Base-by-base conservation (phyloP, 495 filamentous ascomycete genomes). In the Annulohypoxylon moriforme region DNA sequence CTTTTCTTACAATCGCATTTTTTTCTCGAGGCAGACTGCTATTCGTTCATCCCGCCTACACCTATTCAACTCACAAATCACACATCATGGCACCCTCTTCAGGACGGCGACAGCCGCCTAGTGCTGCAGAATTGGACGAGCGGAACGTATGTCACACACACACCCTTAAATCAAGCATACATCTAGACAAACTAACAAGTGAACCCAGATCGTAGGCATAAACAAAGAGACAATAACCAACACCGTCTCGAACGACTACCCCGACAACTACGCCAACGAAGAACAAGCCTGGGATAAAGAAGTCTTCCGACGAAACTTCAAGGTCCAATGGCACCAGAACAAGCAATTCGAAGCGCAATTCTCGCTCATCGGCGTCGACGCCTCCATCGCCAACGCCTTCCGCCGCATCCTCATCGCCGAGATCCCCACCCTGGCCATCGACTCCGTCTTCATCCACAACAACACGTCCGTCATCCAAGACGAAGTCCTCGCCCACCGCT, bases 381-480 rank as follows among this genome's bases (percentile, higher is more conserved):
- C 96, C 71, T 87, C 92, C 60, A 91, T 99, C 76, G 94, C 96
- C 71, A 99, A 99, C 80, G 96, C 96, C 75, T 97, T 98, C 86
- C 96, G 96, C 71, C 93, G 96, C 50, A 98, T 99, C 75, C 87
- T 98, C 67, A 91, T 99, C 81, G 91, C 96, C 60, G 96, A 99
- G 80, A 91, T 99, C 38, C 94, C 95, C 20, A 93, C 92, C 3
- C 85, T 99, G 49, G 96, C 96, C 70, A 95, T 99, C 75, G 96
- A 98, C 82, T 87, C 85, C 42, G 93, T 97, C 77, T 98, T 91
- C 83, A 87, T 98, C 50, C 83, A 91, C 75, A 94, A 97, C 84
- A 99, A 99, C 83, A 98, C 94, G 61, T 96, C 92, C 10, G 91
- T 99, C 20, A 95, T 99, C 75, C 94, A 97, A 78, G 96, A 99